phyloP scores from a whole-genome alignment of 768 basidiomycete species.

The Tulasnella sp. region DNA sequence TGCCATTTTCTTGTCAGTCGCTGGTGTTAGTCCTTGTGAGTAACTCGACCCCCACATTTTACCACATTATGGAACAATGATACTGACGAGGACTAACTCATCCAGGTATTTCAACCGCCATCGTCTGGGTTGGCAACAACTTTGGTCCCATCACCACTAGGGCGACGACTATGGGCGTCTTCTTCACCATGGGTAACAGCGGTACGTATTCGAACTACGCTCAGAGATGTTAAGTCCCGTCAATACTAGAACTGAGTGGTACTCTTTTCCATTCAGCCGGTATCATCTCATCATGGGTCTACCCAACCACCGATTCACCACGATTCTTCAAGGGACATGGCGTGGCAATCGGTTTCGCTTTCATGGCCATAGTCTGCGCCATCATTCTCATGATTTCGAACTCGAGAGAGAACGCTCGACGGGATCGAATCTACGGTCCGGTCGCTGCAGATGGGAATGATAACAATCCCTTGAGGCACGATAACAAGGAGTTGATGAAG shows the following conservation, averaged over 20 bases:
- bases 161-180: conserved; percentile 21
- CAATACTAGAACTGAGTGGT: no score
- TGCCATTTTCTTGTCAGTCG: conserved; percentile 19
- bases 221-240: neutral
- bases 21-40: conserved; percentile 14
- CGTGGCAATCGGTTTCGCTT: conserved; percentile 17
- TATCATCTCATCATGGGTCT: neutral
- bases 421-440: neutral
- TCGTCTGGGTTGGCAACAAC: conserved; percentile 11
- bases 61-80: no score
- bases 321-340: conserved; percentile 22
- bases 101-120: conserved; percentile 21
- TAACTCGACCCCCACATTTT: no score
- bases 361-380: conserved; percentile 11
- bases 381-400: conserved; percentile 5
- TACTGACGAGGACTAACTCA: no score
- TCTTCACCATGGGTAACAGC: conserved; percentile 22
- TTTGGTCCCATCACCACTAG: conserved; percentile 14
- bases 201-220: conserved; percentile 17
- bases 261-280: no score
- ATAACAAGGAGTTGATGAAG: neutral
- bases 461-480: neutral
- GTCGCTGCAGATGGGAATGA: neutral
- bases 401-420: conserved; percentile 2
- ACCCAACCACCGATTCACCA: conserved; percentile 10